phyloP scores from a whole-genome alignment of 2,329 filamentous ascomycete species.

The Pseudogymnoascus sp. region DNA sequence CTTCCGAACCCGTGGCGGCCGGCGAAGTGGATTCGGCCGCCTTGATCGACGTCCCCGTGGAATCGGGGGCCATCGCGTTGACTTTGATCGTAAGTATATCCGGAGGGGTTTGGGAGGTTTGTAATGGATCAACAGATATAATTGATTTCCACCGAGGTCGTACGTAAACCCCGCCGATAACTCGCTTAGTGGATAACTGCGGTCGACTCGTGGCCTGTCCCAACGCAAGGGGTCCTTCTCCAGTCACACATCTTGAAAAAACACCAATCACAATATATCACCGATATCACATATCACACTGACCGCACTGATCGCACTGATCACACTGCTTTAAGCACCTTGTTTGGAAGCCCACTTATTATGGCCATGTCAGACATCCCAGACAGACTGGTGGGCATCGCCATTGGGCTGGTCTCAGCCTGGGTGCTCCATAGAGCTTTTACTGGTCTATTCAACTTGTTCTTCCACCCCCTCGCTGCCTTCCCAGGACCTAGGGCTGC shows the following conservation, averaged over 20 bases:
- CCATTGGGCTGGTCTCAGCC: neutral
- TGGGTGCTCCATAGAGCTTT: neutral
- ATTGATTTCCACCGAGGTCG: neutral
- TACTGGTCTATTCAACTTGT: constrained; percentile 13
- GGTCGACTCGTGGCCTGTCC: neutral
- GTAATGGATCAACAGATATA: neutral
- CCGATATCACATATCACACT: neutral
- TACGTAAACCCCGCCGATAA: neutral
- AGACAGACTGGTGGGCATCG: neutral
- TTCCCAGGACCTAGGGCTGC: constrained; percentile 27
- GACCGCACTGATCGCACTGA: neutral
- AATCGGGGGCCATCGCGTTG: neutral
- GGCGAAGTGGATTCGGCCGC: neutral
- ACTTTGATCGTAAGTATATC: neutral
- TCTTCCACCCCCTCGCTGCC: constrained; percentile 24
- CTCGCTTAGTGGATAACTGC: neutral
- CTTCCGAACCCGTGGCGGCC: neutral
- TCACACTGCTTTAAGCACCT: neutral
- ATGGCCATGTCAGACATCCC: neutral
- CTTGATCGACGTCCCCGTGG: neutral
- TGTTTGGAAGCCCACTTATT: neutral
- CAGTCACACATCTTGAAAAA: constrained; percentile 17
- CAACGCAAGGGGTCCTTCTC: neutral
- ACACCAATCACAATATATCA: constrained; percentile 7
- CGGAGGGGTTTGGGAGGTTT: neutral